Percentiles rank a stretch among this genome's conserved stretches.
These are phyloP conservation scores for Cadophora malorum DNA, from an alignment of 2,329 filamentous ascomycete genomes.

Conservation along the genomic window DNA sequence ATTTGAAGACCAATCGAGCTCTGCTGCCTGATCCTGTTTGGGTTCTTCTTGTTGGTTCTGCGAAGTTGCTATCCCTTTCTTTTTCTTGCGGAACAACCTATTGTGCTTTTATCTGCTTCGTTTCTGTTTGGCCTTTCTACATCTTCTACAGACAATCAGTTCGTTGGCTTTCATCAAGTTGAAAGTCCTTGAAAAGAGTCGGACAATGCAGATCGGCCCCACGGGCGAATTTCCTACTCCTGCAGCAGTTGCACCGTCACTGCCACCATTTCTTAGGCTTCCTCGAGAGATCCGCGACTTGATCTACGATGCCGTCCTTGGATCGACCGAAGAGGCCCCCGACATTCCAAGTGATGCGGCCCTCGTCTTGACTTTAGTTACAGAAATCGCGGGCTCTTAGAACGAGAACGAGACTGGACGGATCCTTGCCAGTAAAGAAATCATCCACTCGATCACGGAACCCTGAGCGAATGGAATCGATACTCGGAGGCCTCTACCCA, in stretches of 20 bases:
- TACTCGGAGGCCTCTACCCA: neutral
- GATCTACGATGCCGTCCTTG: neutral
- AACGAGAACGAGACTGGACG: neutral
- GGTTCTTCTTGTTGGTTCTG: neutral
- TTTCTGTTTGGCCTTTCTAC: neutral
- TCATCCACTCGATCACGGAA: neutral
- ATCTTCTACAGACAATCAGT: neutral
- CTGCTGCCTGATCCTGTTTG: conserved; percentile 8
- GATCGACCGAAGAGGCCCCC: neutral
- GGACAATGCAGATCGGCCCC: neutral
- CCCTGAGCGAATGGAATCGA: conserved; percentile 4
- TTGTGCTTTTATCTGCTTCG: too few species aligned
- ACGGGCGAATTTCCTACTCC: too few species aligned
- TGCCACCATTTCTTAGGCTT: conserved; percentile 3
- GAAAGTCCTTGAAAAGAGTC: neutral
- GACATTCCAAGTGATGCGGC: neutral
- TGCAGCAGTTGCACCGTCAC: neutral
- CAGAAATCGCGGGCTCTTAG: neutral
- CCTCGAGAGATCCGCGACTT: conserved; percentile 3
- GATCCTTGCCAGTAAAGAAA: conserved; percentile 2
- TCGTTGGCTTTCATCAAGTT: neutral
- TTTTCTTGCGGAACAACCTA: neutral
- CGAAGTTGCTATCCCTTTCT: neutral
- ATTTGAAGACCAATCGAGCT: neutral
- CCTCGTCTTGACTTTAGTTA: neutral